Evolutionary conservation across 352 stramenopile genomes (phyloP).

Genomic region (Phytophthora quininea): DNA sequence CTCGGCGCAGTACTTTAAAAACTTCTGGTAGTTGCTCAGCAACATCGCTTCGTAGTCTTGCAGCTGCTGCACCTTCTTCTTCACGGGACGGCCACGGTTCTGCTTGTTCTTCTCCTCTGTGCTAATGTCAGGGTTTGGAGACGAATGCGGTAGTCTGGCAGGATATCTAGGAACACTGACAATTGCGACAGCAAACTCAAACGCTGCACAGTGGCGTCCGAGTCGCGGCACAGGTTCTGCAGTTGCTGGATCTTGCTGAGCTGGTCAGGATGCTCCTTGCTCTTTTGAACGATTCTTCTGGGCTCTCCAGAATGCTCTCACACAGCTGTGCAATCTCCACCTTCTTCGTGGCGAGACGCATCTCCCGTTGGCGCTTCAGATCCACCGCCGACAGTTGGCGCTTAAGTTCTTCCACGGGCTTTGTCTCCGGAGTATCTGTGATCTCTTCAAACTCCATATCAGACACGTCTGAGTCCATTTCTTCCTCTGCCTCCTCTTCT

Average conservation of each 20-base stretch:
- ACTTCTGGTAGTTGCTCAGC: conserved; percentile 86
- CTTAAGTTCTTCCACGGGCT: conserved; percentile 5
- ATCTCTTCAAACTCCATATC: conserved; percentile 88
- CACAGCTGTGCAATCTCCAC: conserved; percentile 89
- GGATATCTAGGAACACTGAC: conserved; percentile 95
- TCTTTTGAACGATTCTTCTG: conserved; percentile 89
- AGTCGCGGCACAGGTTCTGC: conserved; percentile 69
- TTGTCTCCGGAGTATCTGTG: conserved; percentile 28
- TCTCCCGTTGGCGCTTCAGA: conserved; percentile 66
- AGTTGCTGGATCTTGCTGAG: conserved; percentile 85
- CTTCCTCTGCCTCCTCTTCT: conserved; percentile 46
- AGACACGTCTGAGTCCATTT: conserved; percentile 70
- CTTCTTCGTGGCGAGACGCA: conserved; percentile 83
- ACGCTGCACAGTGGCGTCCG: conserved; percentile 78
- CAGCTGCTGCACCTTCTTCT: conserved; percentile 91
- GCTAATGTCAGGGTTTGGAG: conserved; percentile 71
- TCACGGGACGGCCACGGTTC: conserved; percentile 76
- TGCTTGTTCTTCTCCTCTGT: conserved; percentile 86
- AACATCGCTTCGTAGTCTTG: conserved; percentile 80
- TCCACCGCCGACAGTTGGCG: conserved; percentile 53
- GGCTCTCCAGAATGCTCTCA: conserved; percentile 88
- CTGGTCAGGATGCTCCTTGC: conserved; percentile 80
- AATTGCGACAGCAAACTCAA: conserved; percentile 93
- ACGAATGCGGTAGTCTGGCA: conserved; percentile 95
- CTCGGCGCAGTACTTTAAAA: conserved; percentile 77